These are phyloP conservation scores for Piedraia hortae DNA, from an alignment of 2,329 filamentous ascomycete genomes.

Conservation along the genomic window DNA sequence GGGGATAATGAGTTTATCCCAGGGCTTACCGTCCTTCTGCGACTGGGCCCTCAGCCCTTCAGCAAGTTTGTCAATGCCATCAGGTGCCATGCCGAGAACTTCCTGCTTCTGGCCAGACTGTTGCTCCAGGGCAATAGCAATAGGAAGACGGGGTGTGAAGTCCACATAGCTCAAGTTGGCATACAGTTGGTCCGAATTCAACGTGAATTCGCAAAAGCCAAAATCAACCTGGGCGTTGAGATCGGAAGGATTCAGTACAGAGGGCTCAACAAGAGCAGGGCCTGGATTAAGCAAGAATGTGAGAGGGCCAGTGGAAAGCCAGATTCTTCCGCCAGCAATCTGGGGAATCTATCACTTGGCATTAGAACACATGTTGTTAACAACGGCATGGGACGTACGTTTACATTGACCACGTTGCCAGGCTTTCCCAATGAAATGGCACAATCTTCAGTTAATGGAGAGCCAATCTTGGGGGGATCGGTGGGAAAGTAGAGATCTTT, in stretches of 20 bases:
- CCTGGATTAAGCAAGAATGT: slow-evolving; percentile 14
- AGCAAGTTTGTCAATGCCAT: slow-evolving; percentile 31
- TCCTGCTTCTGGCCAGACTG: slow-evolving; percentile 14
- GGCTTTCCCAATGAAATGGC: slow-evolving; percentile 12
- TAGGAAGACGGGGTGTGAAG: slow-evolving; percentile 15
- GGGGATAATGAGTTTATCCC: slow-evolving; percentile 31
- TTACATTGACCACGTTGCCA: slow-evolving; percentile 10
- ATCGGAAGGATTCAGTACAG: slow-evolving; percentile 15
- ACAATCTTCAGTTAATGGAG: slow-evolving; percentile 12
- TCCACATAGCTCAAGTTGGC: slow-evolving; percentile 19
- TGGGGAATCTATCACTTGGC: slow-evolving; percentile 8
- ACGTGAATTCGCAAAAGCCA: slow-evolving; percentile 22
- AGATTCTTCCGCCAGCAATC: slow-evolving; percentile 15
- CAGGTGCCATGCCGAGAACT: slow-evolving; percentile 31
- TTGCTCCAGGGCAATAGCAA: slow-evolving; percentile 15
- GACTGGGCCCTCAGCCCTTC: slow-evolving; percentile 28
- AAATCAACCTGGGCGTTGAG: slow-evolving; percentile 20
- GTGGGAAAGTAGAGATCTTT: slow-evolving; percentile 12
- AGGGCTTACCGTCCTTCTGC: slow-evolving; percentile 27
- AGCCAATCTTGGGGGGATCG: slow-evolving; percentile 10
- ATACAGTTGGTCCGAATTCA: slow-evolving; percentile 20
- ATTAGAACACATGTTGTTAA: not conserved
- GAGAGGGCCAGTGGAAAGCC: slow-evolving; percentile 12
- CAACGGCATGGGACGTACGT: slow-evolving; percentile 4
- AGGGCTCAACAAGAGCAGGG: slow-evolving; percentile 13